Percentiles rank a stretch among this genome's conserved stretches.
These are phyloP conservation scores for Pistacia integerrima DNA, from an alignment of 345 rosid genomes.

Conservation along the genomic window DNA sequence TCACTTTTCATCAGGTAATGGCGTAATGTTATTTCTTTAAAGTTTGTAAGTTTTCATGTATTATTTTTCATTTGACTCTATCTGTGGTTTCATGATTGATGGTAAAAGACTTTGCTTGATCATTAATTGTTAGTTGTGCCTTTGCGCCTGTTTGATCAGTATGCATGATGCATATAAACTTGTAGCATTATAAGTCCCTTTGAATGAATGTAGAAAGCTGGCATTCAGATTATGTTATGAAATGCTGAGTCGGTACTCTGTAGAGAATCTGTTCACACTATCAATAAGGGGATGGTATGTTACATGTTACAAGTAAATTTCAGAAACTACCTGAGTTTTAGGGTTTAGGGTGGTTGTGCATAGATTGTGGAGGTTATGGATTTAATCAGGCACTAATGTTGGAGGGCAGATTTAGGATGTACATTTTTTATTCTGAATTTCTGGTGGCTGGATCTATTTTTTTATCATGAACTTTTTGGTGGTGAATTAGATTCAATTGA, in stretches of 20 bases:
- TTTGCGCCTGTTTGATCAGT: neutral
- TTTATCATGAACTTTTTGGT: no score
- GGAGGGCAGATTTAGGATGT: no score
- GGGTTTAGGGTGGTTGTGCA: no score
- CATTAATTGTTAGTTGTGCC: neutral
- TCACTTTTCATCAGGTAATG: slow-evolving; percentile 92
- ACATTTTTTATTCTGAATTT: no score
- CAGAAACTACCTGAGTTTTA: no score
- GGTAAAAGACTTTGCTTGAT: neutral
- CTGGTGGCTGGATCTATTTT: no score
- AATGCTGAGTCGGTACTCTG: neutral
- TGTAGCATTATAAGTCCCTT: neutral
- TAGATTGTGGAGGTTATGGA: no score
- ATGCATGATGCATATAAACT: neutral
- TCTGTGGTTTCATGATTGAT: neutral
- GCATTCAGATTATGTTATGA: neutral
- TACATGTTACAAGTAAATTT: neutral
- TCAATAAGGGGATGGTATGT: neutral
- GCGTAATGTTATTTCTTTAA: neutral
- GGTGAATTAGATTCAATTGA: no score
- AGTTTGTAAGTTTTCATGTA: neutral
- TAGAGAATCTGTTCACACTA: neutral
- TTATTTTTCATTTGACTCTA: neutral
- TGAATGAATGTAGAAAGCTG: neutral
- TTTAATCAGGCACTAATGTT: no score